A percentile compares a stretch with the other conserved stretches of the same genome.
These are phyloP conservation scores for Atkinsonella texensis DNA, from an alignment of 2,329 filamentous ascomycete species.

Conservation along the genomic window DNA sequence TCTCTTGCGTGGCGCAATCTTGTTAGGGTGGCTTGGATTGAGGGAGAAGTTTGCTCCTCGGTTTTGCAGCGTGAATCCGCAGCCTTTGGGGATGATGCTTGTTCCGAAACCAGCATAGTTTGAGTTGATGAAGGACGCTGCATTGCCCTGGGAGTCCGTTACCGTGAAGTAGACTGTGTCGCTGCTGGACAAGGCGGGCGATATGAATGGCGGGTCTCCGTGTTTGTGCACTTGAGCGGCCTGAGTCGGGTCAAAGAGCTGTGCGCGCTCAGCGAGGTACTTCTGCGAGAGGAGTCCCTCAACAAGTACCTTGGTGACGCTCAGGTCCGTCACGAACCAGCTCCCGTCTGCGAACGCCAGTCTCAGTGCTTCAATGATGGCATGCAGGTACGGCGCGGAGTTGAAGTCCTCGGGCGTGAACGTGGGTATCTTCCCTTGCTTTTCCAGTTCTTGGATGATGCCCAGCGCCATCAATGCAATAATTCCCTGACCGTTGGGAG, in stretches of 20 bases:
- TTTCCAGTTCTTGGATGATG: slow-evolving; percentile 78
- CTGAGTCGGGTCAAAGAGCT: slow-evolving; percentile 44
- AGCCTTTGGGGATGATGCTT: slow-evolving; percentile 69
- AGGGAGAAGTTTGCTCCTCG: slow-evolving; percentile 81
- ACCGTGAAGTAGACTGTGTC: slow-evolving; percentile 94
- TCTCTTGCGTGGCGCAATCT: slow-evolving; percentile 66
- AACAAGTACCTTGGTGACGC: slow-evolving; percentile 55
- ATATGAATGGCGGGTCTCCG: slow-evolving; percentile 44
- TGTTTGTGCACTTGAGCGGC: slow-evolving; percentile 51
- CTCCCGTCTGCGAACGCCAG: slow-evolving; percentile 81
- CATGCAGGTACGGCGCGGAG: slow-evolving; percentile 68
- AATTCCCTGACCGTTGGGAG: slow-evolving; percentile 91
- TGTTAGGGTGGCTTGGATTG: slow-evolving; percentile 61
- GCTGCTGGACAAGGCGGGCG: slow-evolving; percentile 67
- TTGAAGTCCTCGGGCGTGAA: slow-evolving; percentile 70
- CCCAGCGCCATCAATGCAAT: slow-evolving; percentile 90
- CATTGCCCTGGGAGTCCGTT: slow-evolving; percentile 73
- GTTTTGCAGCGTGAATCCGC: slow-evolving; percentile 91
- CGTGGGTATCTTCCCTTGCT: slow-evolving; percentile 57
- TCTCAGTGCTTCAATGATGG: slow-evolving; percentile 74
- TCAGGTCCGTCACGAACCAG: slow-evolving; percentile 85
- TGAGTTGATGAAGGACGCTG: slow-evolving; percentile 92
- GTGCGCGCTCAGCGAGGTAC: slow-evolving; percentile 62
- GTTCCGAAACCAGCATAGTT: slow-evolving; percentile 88
- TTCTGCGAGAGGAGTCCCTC: slow-evolving; percentile 54